Conservation (phyloP, 2,329 filamentous ascomycete genomes). For the Phialemonium atrogriseum region DNA sequence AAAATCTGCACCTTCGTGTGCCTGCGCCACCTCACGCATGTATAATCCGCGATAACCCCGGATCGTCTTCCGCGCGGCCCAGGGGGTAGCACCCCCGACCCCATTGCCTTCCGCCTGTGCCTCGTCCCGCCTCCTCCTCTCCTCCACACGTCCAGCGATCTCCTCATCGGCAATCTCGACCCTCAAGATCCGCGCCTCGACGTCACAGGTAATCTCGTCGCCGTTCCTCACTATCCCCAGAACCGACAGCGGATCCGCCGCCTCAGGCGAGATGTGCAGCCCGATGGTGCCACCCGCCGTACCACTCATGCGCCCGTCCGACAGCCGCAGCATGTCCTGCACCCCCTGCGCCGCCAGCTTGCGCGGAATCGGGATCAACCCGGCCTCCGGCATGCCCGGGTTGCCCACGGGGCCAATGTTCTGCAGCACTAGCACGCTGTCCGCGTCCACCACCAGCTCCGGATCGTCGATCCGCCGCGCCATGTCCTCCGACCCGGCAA, state of each 20-base stretch:
- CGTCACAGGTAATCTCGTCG: conserved; percentile 72
- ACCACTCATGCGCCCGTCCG: conserved; percentile 80
- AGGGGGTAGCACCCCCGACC: conserved; percentile 10
- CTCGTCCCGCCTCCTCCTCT: conserved; percentile 36
- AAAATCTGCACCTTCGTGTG: conserved; percentile 51
- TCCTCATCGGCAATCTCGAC: conserved; percentile 62
- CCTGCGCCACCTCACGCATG: conserved; percentile 51
- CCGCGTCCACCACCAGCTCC: conserved; percentile 50
- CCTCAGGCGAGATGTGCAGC: conserved; percentile 80
- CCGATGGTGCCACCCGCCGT: conserved; percentile 87
- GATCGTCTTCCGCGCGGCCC: conserved; percentile 13
- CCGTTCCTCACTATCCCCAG: conserved; percentile 70
- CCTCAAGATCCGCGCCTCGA: conserved; percentile 51
- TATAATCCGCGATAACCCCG: conserved; percentile 54
- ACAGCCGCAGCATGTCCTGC: conserved; percentile 73
- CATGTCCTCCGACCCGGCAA: conserved; percentile 70
- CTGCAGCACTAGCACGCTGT: conserved; percentile 68
- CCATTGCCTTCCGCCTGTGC: conserved; percentile 9
- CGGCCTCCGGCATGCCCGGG: conserved; percentile 88
- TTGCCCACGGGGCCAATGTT: conserved; percentile 87
- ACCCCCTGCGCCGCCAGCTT: conserved; percentile 70
- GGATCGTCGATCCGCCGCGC: conserved; percentile 51
- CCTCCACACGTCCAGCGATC: conserved; percentile 49
- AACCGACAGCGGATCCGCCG: conserved; percentile 65
- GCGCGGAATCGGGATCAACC: conserved; percentile 56